phyloP scores from a whole-genome alignment of 2,329 filamentous ascomycete species.

The Bisporella sp. region DNA sequence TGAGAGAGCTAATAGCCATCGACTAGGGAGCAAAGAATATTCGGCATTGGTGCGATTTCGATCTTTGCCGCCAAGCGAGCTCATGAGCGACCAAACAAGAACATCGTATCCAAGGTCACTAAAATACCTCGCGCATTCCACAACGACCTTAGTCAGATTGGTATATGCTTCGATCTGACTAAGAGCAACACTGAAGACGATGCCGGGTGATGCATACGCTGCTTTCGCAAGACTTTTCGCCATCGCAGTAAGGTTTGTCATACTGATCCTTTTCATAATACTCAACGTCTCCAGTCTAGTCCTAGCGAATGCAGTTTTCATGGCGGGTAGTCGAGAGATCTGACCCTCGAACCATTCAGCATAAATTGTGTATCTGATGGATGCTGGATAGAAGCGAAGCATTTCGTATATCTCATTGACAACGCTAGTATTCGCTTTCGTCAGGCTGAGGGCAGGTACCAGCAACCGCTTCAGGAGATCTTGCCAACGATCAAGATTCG shows the following conservation, averaged over 20 bases:
- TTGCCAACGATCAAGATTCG: constrained; percentile 74
- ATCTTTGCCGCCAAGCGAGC: constrained; percentile 56
- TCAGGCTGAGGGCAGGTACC: constrained; percentile 82
- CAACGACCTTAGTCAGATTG: constrained; percentile 90
- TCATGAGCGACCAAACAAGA: constrained; percentile 86
- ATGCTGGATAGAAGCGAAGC: constrained; percentile 69
- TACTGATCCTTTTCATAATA: constrained; percentile 81
- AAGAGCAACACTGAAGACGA: constrained; percentile 85
- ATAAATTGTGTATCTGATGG: constrained; percentile 80
- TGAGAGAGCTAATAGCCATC: constrained; percentile 85
- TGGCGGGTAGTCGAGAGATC: constrained; percentile 68
- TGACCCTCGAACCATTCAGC: constrained; percentile 85
- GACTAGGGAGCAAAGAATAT: constrained; percentile 69
- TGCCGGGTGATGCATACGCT: constrained; percentile 82
- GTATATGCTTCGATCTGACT: constrained; percentile 89
- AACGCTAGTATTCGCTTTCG: constrained; percentile 73
- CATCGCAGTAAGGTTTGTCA: constrained; percentile 80
- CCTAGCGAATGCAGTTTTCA: constrained; percentile 70
- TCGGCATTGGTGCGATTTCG: constrained; percentile 56
- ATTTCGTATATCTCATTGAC: constrained; percentile 85
- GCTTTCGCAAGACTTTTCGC: constrained; percentile 85
- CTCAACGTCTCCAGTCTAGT: constrained; percentile 74
- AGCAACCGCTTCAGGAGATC: constrained; percentile 76
- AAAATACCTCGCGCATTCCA: constrained; percentile 92
- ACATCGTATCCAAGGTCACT: constrained; percentile 90